Evolutionary conservation across 345 rosid species (phyloP), one percentile per base, ranked within the genome.

Genomic region (Salix viminalis): DNA sequence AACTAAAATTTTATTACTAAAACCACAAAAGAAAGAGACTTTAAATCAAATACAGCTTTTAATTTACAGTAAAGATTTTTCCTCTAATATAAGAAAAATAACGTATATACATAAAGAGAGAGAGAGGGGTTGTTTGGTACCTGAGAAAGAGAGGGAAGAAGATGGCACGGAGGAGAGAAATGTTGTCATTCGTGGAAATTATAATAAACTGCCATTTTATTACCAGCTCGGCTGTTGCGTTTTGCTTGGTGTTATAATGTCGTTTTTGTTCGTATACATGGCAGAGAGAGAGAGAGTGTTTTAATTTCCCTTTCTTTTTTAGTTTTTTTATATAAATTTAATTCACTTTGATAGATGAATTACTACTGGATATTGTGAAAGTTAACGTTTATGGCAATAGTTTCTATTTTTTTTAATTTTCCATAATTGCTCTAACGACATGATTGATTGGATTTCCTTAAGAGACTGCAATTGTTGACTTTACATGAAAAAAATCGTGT

Each of bases 131-230:
- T 24, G 67, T 30, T 78, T 42, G 79, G 64, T 70, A 76, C 79
- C 79, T 76, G 74, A 70, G 32, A 70, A 58, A 58, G 64, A 58
- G 64, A 58, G 46, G 42, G 64, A 73, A 66, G 41, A 34, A 10
- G 50, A 70, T 41, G 36, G 41, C 60, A 30, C 7, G 56, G 72
- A 52, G 67, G 67, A 18, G 69, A 39, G 48, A 73, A 54, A 66
- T 37, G 12, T n/a, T 23, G 6, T 23, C 24, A 58, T 58, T 58
- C 64, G 64, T n/a, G 64, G 28, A 58, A 24, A 58, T 58, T 58
- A 58, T 23, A 58, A 58, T 26, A 58, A 58, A 23, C 11, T 26
- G n/a, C 41, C 65, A 24, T 52, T 50, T 50, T 69, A 66, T 36
- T 30, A 30, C 67, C 48, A 67, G 60, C 72, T 56, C 68, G 48